Evolutionary conservation across 257 asterid genomes (phyloP).

Genomic region (Primulina eburnea): DNA sequence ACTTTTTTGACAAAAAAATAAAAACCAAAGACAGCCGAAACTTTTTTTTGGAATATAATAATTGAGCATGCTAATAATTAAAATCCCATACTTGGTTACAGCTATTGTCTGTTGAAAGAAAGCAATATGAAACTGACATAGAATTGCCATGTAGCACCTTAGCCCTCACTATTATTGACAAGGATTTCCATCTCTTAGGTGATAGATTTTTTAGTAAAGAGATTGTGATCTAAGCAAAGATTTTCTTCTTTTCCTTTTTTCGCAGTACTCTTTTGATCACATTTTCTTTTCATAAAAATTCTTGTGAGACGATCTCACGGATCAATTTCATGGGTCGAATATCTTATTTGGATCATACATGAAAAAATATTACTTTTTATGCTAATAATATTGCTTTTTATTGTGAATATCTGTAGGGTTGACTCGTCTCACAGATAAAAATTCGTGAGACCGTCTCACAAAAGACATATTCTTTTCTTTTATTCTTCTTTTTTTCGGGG

Average conservation of each 20-base stretch:
- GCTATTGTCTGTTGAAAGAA: conserved; percentile 15
- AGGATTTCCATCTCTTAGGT: too few relatives aligned
- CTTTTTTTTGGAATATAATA: neutral
- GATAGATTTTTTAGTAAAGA: neutral
- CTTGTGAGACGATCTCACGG: too few relatives aligned
- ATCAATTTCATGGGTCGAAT: too few relatives aligned
- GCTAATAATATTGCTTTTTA: too few relatives aligned
- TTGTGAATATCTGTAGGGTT: too few relatives aligned
- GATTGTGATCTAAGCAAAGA: neutral
- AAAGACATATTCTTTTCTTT: neutral
- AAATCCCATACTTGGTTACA: conserved; percentile 34
- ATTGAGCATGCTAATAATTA: conserved; percentile 6
- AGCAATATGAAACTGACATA: neutral
- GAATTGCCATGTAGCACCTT: neutral
- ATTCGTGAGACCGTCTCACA: too few relatives aligned
- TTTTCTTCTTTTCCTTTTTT: neutral
- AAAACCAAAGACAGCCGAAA: neutral
- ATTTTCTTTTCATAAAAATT: too few relatives aligned
- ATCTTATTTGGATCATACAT: too few relatives aligned
- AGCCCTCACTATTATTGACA: neutral
- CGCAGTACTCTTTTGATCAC: neutral
- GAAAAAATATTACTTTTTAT: too few relatives aligned
- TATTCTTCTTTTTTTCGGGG: too few relatives aligned
- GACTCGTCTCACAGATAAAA: too few relatives aligned
- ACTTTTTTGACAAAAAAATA: neutral